Conservation (phyloP, 805 yeast species). For the Candida nanaspora region DNA sequence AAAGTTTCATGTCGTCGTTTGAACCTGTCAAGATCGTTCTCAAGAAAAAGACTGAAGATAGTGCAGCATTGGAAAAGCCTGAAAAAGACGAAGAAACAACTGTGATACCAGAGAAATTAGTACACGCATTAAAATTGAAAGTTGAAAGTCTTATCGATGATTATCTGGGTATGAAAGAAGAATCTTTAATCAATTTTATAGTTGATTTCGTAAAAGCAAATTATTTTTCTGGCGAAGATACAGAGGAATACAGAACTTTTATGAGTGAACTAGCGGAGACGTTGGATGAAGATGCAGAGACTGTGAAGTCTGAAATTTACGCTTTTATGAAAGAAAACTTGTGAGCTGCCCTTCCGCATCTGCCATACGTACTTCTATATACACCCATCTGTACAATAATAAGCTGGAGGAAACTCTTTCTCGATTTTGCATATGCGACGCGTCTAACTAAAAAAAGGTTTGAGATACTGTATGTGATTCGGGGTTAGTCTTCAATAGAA, state of each 20-base stretch:
- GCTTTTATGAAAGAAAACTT: background rate
- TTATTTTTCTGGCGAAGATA: conserved; percentile 18
- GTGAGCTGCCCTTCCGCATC: background rate
- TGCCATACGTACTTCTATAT: no score
- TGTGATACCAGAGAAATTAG: conserved; percentile 8
- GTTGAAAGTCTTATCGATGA: conserved; percentile 41
- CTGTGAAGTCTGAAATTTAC: conserved; percentile 13
- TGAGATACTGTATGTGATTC: no score
- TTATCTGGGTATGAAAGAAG: conserved; percentile 47
- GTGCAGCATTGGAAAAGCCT: background rate
- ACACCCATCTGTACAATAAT: no score
- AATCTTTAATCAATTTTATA: conserved; percentile 39
- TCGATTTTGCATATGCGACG: no score
- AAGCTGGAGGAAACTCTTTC: no score
- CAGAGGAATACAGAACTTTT: conserved; percentile 27
- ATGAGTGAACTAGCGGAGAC: conserved; percentile 41
- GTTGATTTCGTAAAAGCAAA: conserved; percentile 30
- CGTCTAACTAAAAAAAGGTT: no score
- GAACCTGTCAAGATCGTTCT: conserved; percentile 17
- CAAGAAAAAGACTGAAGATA: conserved; percentile 10
- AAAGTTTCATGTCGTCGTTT: conserved; percentile 12
- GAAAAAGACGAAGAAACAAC: conserved; percentile 1
- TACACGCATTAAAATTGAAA: conserved; percentile 25
- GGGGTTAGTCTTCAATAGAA: background rate
- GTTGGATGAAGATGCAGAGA: conserved; percentile 36